Conservation (phyloP, 1,284 basidiomycete genomes). For the Cryptococcus sp. region DNA sequence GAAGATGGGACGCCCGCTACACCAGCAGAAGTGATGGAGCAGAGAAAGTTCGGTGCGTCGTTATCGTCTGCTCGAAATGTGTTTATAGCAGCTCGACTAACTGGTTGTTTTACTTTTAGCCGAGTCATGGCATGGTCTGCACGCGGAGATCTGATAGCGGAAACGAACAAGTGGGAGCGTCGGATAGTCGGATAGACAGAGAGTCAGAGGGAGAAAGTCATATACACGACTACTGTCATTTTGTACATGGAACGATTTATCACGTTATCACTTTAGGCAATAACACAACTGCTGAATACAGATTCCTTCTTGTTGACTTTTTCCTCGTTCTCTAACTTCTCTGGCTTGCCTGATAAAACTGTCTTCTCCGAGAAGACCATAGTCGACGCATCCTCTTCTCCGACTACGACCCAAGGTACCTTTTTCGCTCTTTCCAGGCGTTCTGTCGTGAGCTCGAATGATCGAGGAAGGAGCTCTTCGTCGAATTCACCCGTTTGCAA, state of each 20-base stretch:
- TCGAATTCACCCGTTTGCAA: slow-evolving; percentile 26
- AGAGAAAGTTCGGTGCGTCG: slow-evolving; percentile 10
- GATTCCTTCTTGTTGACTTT: background rate
- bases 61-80: too few relatives aligned
- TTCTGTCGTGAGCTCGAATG: slow-evolving; percentile 25
- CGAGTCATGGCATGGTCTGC: slow-evolving; percentile 10
- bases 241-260: background rate
- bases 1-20: slow-evolving; percentile 15
- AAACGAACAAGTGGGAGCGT: background rate
- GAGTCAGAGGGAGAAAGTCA: background rate
- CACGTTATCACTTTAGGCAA: background rate
- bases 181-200: background rate
- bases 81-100: background rate
- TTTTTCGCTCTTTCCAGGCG: slow-evolving; percentile 15
- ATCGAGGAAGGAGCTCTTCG: slow-evolving; percentile 18
- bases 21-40: background rate
- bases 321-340: background rate
- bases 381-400: background rate
- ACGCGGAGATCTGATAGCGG: slow-evolving; percentile 5
- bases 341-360: too few relatives aligned
- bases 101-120: background rate
- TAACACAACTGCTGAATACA: background rate
- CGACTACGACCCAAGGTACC: background rate
- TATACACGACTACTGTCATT: background rate
- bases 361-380: too few relatives aligned